Base-by-base conservation (phyloP, 768 basidiomycete species). In the Phylloporus sp. region DNA sequence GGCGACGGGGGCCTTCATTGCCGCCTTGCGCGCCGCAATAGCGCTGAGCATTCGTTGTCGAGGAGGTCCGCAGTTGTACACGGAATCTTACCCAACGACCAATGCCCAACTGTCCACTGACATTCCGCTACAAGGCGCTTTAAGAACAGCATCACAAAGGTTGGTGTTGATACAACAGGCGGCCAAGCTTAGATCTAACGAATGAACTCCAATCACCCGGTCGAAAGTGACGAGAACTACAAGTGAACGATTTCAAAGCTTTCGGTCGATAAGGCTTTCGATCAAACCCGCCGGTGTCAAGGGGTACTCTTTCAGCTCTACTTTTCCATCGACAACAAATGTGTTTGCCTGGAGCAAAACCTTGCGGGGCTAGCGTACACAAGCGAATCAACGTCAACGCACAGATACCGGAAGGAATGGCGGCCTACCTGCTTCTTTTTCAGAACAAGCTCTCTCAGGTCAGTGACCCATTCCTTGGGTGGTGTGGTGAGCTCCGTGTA, bases 291-390 rank as follows among this genome's bases (percentile, higher is more conserved):
- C 83, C 2, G 80, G 61, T 0, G 84, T 89, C 49, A 88, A 70
- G 9, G 87, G 81, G 63, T 92, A 92, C 61, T 93, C 90, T 66
- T 82, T 88, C 53, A 95, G 70, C 47, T 82, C 72, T 24, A 90
- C 87, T 59, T 89, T 80, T 24, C 73, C 84, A 56, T 82, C 72
- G 47, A 78, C 78, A 43, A 91, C 58, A 58, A 84, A 72, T 13
- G 90, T 90, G 61, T 87, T 92, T 3, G 89, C 87, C 67, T 91
- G 91, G 4, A 90, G 84, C 68, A 93, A 87, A 16, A 91, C 77
- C 68, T 91, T 93, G 52, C 91, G 82, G 16, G 91, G 86, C 85
- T 92, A 57, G 48, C 28, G 12, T 40, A 4, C 50, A 36, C 13
- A 47, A 35, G 31, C 12, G 45, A n/a, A 31, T 52, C 47, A 34